A percentile compares a stretch with the other conserved stretches of the same genome.
Conservation (phyloP, 306 rosid genomes). For the Cucumis cinereus region DNA sequence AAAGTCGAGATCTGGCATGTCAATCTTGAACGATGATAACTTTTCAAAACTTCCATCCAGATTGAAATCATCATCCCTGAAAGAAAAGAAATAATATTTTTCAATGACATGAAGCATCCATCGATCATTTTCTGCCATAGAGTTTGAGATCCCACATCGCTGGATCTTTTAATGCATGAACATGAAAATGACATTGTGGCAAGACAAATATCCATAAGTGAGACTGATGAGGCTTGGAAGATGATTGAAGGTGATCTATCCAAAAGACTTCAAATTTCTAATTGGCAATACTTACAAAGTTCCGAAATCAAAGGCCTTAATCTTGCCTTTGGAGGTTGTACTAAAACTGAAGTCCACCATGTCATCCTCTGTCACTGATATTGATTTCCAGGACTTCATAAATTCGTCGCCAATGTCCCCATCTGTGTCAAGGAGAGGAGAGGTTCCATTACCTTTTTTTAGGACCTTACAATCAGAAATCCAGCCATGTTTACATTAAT, state of each 20-base stretch:
- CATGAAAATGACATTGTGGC: neutral
- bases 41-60: constrained; percentile 69
- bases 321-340: constrained; percentile 43
- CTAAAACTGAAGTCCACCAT: constrained; percentile 59
- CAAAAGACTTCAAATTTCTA: neutral
- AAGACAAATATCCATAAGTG: neutral
- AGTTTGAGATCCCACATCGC: neutral
- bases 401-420: constrained; percentile 60
- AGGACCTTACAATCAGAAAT: neutral
- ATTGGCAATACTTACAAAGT: constrained; percentile 45
- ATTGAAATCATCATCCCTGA: constrained; percentile 76
- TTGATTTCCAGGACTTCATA: constrained; percentile 83
- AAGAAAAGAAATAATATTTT: constrained; percentile 8
- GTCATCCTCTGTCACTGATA: constrained; percentile 64
- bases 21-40: constrained; percentile 73
- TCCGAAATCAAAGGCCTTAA: constrained; percentile 57
- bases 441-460: neutral
- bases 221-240: neutral
- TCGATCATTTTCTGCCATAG: neutral
- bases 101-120: constrained; percentile 10
- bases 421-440: constrained; percentile 31
- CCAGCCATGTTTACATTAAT: neutral
- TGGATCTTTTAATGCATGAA: neutral
- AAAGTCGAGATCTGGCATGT: constrained; percentile 81
- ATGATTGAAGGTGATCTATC: neutral